Percentiles rank a stretch among this genome's conserved stretches.
These are phyloP conservation scores for Trypanosoma melophagium DNA, from an alignment of 208 protist genomes.

Conservation along the genomic window DNA sequence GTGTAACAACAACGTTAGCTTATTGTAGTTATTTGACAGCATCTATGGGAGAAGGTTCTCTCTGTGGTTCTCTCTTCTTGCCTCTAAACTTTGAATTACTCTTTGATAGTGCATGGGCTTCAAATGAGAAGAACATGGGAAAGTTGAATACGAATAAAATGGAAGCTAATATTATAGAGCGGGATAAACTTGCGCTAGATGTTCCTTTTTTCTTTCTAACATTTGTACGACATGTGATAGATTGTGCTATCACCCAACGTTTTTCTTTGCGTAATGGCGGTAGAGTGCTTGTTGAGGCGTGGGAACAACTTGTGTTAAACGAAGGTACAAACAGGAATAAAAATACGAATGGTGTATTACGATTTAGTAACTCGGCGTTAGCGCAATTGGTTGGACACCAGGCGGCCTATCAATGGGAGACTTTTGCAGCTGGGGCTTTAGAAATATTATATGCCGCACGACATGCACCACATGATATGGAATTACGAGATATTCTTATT, in stretches of 20 bases:
- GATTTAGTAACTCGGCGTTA: conserved; percentile 39
- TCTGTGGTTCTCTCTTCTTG: conserved; percentile 49
- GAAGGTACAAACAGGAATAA: no score
- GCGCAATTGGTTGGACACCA: conserved; percentile 40
- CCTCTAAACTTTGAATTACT: conserved; percentile 57
- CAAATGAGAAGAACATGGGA: neutral
- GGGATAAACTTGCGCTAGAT: conserved; percentile 30
- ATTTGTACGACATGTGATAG: conserved; percentile 49
- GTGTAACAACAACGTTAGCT: conserved; percentile 58
- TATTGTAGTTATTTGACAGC: conserved; percentile 32
- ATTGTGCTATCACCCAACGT: conserved; percentile 59
- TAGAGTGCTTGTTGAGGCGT: conserved; percentile 49
- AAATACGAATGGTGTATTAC: conserved; percentile 15
- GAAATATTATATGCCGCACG: conserved; percentile 47
- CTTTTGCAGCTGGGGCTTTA: conserved; percentile 35
- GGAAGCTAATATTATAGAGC: no score
- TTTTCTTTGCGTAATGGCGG: conserved; percentile 42
- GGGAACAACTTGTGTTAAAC: conserved; percentile 44
- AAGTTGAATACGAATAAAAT: neutral
- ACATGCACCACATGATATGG: conserved; percentile 22
- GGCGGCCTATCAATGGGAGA: conserved; percentile 45
- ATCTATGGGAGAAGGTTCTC: conserved; percentile 3
- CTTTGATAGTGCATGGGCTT: conserved; percentile 23
- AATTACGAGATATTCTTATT: conserved; percentile 53
- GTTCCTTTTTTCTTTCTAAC: conserved; percentile 50